phyloP scores from a whole-genome alignment of 2,329 filamentous ascomycete species.

The Verticillium klebahnii region DNA sequence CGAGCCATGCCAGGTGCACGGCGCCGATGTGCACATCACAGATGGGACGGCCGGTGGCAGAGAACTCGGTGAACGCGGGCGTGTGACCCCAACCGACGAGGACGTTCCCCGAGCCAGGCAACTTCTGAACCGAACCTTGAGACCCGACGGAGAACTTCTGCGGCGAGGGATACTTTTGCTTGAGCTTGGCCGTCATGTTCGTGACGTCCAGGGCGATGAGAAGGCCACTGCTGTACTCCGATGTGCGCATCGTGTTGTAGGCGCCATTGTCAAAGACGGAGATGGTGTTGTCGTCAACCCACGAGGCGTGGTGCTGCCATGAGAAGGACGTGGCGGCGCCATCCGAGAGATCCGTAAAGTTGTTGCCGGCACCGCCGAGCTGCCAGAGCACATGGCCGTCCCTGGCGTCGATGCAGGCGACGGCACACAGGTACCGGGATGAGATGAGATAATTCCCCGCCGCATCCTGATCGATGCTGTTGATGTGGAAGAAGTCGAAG shows the following conservation, averaged over 20 bases:
- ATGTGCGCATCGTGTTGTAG: not conserved
- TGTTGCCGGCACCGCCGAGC: slow-evolving; percentile 42
- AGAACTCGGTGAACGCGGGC: slow-evolving; percentile 42
- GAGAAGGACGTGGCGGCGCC: slow-evolving; percentile 30
- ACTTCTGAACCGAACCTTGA: slow-evolving; percentile 44
- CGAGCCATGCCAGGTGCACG: slow-evolving; percentile 28
- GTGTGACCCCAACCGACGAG: slow-evolving; percentile 54
- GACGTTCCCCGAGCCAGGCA: slow-evolving; percentile 43
- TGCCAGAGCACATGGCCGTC: slow-evolving; percentile 48
- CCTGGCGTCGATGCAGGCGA: slow-evolving; percentile 36
- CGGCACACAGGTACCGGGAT: slow-evolving; percentile 39
- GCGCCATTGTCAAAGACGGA: slow-evolving; percentile 33
- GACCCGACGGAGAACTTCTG: slow-evolving; percentile 38
- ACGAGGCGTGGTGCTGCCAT: slow-evolving; percentile 49
- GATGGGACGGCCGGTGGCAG: slow-evolving; percentile 39
- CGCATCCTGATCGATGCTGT: slow-evolving; percentile 47
- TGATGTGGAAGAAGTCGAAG: slow-evolving; percentile 55
- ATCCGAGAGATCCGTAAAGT: slow-evolving; percentile 20
- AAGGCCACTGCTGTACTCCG: slow-evolving; percentile 36
- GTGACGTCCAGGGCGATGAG: slow-evolving; percentile 41
- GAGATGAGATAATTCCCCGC: slow-evolving; percentile 52
- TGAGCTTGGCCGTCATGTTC: slow-evolving; percentile 37
- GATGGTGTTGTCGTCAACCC: slow-evolving; percentile 46
- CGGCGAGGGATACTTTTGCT: slow-evolving; percentile 34
- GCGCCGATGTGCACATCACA: slow-evolving; percentile 46